Evolutionary conservation across 768 basidiomycete genomes (phyloP).

Genomic region (Termitomyces sp.): DNA sequence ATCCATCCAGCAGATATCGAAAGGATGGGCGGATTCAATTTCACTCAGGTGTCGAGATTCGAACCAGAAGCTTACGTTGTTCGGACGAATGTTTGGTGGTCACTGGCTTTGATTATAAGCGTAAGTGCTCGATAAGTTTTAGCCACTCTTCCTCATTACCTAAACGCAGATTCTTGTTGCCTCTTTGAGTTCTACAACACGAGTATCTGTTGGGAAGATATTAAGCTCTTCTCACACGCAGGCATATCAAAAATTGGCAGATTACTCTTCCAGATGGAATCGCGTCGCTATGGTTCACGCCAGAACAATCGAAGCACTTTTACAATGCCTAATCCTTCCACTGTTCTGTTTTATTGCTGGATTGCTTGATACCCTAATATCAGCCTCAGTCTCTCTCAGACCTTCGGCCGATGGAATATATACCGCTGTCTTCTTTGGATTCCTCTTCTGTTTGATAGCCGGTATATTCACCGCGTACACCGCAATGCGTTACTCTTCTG

Average conservation of each 20-base stretch:
- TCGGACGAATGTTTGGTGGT: slow-evolving; percentile 17
- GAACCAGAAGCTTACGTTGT: too few species aligned
- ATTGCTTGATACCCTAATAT: too few species aligned
- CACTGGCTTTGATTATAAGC: slow-evolving; percentile 13
- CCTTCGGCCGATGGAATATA: too few species aligned
- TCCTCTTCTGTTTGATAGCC: too few species aligned
- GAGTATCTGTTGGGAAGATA: slow-evolving; percentile 7
- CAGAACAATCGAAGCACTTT: slow-evolving; percentile 11
- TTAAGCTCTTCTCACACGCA: not conserved
- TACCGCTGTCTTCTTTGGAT: too few species aligned
- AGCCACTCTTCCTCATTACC: not conserved
- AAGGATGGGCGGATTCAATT: too few species aligned
- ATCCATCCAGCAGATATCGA: not conserved
- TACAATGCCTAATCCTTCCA: too few species aligned
- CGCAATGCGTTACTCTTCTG: not conserved
- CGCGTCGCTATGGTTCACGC: slow-evolving; percentile 6
- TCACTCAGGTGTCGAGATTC: slow-evolving; percentile 1
- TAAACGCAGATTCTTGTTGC: slow-evolving; percentile 11
- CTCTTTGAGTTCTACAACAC: slow-evolving; percentile 11
- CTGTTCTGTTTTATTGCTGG: too few species aligned
- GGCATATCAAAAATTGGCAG: too few species aligned
- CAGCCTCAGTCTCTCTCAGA: too few species aligned
- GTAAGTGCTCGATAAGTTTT: too few species aligned
- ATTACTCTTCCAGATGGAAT: slow-evolving; percentile 5
- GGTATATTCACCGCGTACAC: too few species aligned